These are phyloP conservation scores for Physaria fendleri DNA, from an alignment of 345 rosid genomes.

Conservation along the genomic window DNA sequence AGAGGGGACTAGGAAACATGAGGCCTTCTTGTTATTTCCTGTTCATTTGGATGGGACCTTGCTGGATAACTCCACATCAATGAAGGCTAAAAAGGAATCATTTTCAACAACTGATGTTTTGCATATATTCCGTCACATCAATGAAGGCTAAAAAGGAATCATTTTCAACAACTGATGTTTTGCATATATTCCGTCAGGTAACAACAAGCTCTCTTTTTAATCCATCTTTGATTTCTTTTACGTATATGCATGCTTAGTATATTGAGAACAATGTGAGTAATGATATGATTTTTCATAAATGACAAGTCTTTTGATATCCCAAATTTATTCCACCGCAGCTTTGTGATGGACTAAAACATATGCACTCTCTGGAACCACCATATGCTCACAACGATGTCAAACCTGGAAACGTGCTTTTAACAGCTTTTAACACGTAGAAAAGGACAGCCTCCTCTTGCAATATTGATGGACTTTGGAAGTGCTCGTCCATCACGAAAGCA, in stretches of 20 bases:
- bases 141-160: too few relatives aligned
- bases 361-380: slow-evolving; percentile 90
- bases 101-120: slow-evolving; percentile 83
- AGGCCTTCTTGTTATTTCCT: slow-evolving; percentile 94
- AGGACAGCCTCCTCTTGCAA: slow-evolving; percentile 77
- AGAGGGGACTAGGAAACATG: slow-evolving; percentile 81
- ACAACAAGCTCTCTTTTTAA: not conserved
- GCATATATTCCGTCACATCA: slow-evolving; percentile 78
- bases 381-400: slow-evolving; percentile 99
- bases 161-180: too few relatives aligned
- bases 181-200: too few relatives aligned
- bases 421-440: slow-evolving; percentile 54
- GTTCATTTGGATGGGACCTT: slow-evolving; percentile 96
- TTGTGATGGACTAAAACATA: slow-evolving; percentile 94
- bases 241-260: not conserved
- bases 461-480: slow-evolving; percentile 98
- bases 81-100: slow-evolving; percentile 83
- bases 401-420: slow-evolving; percentile 86
- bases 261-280: not conserved
- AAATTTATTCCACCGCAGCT: slow-evolving; percentile 61
- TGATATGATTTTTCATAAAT: not conserved
- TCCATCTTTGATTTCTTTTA: not conserved
- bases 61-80: slow-evolving; percentile 65
- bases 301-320: not conserved
- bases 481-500: slow-evolving; percentile 81